These are phyloP conservation scores for Neurospora cerealis DNA, from an alignment of 495 filamentous ascomycete species.

Conservation along the genomic window DNA sequence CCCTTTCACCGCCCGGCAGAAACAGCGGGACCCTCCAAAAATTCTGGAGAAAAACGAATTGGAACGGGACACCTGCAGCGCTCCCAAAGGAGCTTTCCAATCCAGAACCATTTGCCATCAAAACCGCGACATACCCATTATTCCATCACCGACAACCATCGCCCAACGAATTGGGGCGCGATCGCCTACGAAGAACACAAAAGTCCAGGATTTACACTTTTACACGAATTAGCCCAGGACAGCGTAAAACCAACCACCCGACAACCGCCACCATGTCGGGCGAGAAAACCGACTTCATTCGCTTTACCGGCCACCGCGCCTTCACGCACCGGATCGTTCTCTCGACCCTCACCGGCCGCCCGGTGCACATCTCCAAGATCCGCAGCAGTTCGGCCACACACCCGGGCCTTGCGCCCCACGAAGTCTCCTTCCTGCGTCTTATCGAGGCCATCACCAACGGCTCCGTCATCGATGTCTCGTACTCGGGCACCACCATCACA, in stretches of 20 bases:
- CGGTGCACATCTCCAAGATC: conserved; percentile 88
- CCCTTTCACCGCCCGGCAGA: conserved; percentile 22
- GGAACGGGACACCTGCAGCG: neutral
- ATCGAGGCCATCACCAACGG: conserved; percentile 95
- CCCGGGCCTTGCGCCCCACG: conserved; percentile 82
- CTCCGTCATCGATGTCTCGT: conserved; percentile 83
- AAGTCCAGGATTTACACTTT: neutral
- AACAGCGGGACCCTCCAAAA: conserved; percentile 20
- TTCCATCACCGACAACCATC: neutral
- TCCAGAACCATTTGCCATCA: neutral
- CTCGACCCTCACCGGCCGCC: conserved; percentile 78
- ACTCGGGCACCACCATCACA: conserved; percentile 83
- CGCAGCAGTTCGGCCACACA: conserved; percentile 71
- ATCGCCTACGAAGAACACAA: neutral
- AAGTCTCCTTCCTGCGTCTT: conserved; percentile 91
- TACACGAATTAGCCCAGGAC: neutral
- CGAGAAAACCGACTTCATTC: conserved; percentile 38
- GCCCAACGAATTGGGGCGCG: neutral
- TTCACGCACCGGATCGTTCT: conserved; percentile 81
- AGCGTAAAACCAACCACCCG: neutral
- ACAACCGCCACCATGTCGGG: conserved; percentile 26
- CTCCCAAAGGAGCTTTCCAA: neutral
- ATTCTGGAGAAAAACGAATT: conserved; percentile 11
- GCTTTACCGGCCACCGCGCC: conserved; percentile 72
- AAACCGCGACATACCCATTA: neutral